A percentile compares a stretch with the other conserved stretches of the same genome.
phyloP scores from a whole-genome alignment of 768 basidiomycete genomes.

The Boletus insuetus region DNA sequence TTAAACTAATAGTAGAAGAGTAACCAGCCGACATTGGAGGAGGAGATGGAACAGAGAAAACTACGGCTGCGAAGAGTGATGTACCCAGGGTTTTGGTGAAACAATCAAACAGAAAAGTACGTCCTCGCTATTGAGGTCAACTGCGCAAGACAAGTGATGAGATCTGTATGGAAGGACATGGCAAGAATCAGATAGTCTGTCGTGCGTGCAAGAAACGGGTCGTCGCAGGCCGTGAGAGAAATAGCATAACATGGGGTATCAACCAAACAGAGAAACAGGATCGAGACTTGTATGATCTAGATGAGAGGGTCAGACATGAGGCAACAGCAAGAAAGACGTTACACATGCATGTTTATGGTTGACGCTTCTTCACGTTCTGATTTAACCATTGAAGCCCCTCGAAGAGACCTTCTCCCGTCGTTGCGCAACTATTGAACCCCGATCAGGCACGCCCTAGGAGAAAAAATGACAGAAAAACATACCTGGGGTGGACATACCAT shows the following conservation, averaged over 20 bases:
- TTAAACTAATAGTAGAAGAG: slow-evolving; percentile 20
- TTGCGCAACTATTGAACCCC: slow-evolving; percentile 71
- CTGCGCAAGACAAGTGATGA: slow-evolving; percentile 28
- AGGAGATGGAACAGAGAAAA: slow-evolving; percentile 3
- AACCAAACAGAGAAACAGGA: slow-evolving; percentile 16
- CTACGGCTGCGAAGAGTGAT: slow-evolving; percentile 15
- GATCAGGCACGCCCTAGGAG: not conserved
- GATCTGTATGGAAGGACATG: slow-evolving; percentile 21
- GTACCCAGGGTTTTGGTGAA: slow-evolving; percentile 12
- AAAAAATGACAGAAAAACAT: slow-evolving; percentile 20
- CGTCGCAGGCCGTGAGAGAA: slow-evolving; percentile 36
- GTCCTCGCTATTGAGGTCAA: slow-evolving; percentile 16
- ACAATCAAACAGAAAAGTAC: slow-evolving; percentile 10
- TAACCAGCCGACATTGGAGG: slow-evolving; percentile 18
- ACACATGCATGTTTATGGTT: slow-evolving; percentile 48
- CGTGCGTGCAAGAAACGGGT: slow-evolving; percentile 32
- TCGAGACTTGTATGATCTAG: slow-evolving; percentile 19
- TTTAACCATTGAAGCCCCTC: slow-evolving; percentile 98
- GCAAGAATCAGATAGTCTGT: slow-evolving; percentile 35
- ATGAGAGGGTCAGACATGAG: slow-evolving; percentile 10
- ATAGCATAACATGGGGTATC: slow-evolving; percentile 36
- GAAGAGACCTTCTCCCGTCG: slow-evolving; percentile 94
- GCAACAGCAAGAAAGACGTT: slow-evolving; percentile 17
- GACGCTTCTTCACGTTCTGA: slow-evolving; percentile 93
- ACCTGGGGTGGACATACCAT: slow-evolving; percentile 99